A percentile compares a stretch with the other conserved stretches of the same genome.
Conservation (phyloP, 2,329 filamentous ascomycete genomes). For the Penicillium sp. region DNA sequence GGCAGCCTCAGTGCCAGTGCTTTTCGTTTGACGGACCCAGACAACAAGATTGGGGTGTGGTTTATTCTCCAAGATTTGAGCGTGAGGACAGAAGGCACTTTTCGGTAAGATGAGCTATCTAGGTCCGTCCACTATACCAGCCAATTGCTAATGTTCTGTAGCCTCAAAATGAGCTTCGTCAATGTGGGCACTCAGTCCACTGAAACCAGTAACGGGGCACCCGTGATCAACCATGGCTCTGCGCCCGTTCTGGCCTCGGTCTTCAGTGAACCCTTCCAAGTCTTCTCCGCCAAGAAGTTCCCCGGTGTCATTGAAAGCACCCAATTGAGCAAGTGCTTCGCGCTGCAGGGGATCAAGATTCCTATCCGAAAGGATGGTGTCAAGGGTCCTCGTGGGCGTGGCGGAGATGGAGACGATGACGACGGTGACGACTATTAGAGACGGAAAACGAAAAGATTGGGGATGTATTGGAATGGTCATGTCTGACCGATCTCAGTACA, state of each 20-base stretch:
- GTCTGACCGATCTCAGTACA: slow-evolving; percentile 1
- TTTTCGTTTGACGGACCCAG: slow-evolving; percentile 75
- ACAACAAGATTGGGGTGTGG: slow-evolving; percentile 87
- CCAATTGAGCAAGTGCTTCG: slow-evolving; percentile 86
- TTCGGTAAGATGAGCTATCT: slow-evolving; percentile 63
- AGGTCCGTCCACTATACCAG: neutral
- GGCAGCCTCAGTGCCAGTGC: slow-evolving; percentile 89
- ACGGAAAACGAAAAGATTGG: neutral
- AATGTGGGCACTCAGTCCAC: slow-evolving; percentile 66
- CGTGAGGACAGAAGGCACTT: slow-evolving; percentile 87
- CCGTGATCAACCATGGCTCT: slow-evolving; percentile 69
- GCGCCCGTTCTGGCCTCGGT: slow-evolving; percentile 81
- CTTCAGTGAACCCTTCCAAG: slow-evolving; percentile 87
- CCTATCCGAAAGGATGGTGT: slow-evolving; percentile 86
- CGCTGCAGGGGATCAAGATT: slow-evolving; percentile 92
- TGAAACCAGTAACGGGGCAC: slow-evolving; percentile 41
- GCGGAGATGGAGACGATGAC: slow-evolving; percentile 37
- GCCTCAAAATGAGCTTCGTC: slow-evolving; percentile 75
- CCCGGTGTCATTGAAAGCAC: slow-evolving; percentile 97
- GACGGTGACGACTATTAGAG: slow-evolving; percentile 34
- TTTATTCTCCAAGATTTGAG: slow-evolving; percentile 95
- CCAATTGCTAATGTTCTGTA: slow-evolving; percentile 27
- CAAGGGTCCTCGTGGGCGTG: slow-evolving; percentile 44
- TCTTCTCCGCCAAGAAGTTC: slow-evolving; percentile 97
- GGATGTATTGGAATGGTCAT: neutral